Conservation (phyloP, 139 green algal species). For the Diplosphaera chodatii region DNA sequence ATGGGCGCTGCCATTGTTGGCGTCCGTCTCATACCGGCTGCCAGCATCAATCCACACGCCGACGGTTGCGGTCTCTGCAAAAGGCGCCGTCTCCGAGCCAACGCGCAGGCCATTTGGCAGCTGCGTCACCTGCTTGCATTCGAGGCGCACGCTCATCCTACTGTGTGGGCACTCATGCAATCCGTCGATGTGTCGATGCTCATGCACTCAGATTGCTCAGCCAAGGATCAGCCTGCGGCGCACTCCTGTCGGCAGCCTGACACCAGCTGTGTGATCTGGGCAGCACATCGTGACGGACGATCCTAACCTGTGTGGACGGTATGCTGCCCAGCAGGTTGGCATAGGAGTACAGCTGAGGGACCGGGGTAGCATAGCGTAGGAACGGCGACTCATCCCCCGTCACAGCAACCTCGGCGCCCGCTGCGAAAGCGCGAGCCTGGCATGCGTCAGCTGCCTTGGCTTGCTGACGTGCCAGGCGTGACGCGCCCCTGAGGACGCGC, state of each 20-base stretch:
- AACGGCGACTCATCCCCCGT: conserved; percentile 49
- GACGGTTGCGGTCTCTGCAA: conserved; percentile 85
- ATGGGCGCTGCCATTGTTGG: conserved; percentile 92
- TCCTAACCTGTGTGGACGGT: conserved; percentile 75
- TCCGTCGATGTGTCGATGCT: no score
- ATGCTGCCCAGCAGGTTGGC: conserved; percentile 55
- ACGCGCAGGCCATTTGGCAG: conserved; percentile 89
- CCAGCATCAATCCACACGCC: conserved; percentile 98
- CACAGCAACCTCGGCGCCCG: conserved; percentile 14
- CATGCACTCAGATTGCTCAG: no score
- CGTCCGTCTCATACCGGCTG: conserved; percentile 84
- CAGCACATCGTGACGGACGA: no score
- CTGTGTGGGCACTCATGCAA: no score
- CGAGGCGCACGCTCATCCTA: no score
- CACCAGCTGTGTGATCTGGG: no score
- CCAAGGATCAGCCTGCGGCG: no score
- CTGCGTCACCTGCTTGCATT: conserved; percentile 84
- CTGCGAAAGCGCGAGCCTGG: conserved; percentile 19
- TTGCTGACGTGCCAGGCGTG: conserved; percentile 1
- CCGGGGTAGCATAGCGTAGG: conserved; percentile 68
- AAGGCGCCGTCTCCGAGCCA: conserved; percentile 80
- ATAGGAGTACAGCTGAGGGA: conserved; percentile 54
- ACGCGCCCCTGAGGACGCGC: not conserved
- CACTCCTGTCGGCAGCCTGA: no score
- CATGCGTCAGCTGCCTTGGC: not conserved